phyloP scores from a whole-genome alignment of 148 eudicot species.

The Vaccinium vitisidaea region DNA sequence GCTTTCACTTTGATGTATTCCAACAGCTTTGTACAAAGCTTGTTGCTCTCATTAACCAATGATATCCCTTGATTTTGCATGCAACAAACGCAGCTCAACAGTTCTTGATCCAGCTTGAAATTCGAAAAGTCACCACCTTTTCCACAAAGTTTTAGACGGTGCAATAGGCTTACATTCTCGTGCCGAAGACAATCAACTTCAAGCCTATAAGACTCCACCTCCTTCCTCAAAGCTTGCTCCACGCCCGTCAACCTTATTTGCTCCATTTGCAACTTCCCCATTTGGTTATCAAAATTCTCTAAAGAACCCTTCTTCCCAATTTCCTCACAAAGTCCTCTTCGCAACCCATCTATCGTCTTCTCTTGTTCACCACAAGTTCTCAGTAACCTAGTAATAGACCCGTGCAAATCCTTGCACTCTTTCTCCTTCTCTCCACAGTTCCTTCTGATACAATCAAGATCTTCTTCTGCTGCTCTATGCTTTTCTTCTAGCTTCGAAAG shows the following conservation, averaged over 20 bases:
- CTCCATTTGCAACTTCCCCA: slow-evolving; percentile 67
- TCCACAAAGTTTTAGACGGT: slow-evolving; percentile 58
- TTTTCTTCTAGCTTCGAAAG: slow-evolving; percentile 54
- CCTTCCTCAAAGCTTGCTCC: slow-evolving; percentile 75
- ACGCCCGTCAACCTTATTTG: slow-evolving; percentile 73
- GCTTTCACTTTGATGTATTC: slow-evolving; percentile 54
- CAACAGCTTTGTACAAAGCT: slow-evolving; percentile 60
- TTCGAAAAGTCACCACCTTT: slow-evolving; percentile 48
- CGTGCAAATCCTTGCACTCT: slow-evolving; percentile 80
- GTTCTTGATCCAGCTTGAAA: slow-evolving; percentile 72
- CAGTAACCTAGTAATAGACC: slow-evolving; percentile 48
- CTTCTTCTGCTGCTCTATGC: slow-evolving; percentile 59
- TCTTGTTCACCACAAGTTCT: slow-evolving; percentile 86
- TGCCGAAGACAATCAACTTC: slow-evolving; percentile 74
- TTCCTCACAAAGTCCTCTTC: slow-evolving; percentile 52
- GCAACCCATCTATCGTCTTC: slow-evolving; percentile 75
- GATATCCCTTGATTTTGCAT: slow-evolving; percentile 65
- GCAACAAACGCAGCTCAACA: slow-evolving; percentile 49
- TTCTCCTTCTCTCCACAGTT: slow-evolving; percentile 60
- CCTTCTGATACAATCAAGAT: slow-evolving; percentile 44
- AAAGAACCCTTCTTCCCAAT: slow-evolving; percentile 41
- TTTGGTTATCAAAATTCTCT: slow-evolving; percentile 54
- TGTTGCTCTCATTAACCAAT: slow-evolving; percentile 51
- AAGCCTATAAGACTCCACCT: slow-evolving; percentile 58
- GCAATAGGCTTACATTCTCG: slow-evolving; percentile 70